Conservation (phyloP, 2,329 filamentous ascomycete species). For the Myriosclerotinia scirpicola region DNA sequence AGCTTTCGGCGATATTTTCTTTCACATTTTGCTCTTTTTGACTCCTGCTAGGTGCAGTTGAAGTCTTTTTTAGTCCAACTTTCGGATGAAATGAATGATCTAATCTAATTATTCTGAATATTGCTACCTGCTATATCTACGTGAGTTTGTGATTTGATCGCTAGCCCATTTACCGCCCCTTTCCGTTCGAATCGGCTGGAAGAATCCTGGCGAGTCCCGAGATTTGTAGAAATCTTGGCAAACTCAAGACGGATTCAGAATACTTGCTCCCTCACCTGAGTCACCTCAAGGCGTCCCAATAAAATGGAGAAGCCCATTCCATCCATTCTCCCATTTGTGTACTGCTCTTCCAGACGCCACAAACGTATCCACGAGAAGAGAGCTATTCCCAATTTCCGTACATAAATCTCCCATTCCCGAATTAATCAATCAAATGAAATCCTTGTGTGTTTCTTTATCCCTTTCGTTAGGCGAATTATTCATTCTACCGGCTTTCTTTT, state of each 20-base stretch:
- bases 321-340: background rate
- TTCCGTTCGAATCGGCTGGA: background rate
- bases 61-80: constrained; percentile 27
- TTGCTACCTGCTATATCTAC: background rate
- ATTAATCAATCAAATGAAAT: no score
- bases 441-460: no score
- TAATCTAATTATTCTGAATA: background rate
- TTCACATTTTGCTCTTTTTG: constrained; percentile 19
- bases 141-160: background rate
- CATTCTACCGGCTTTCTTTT: no score
- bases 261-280: background rate
- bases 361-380: no score
- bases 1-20: background rate
- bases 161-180: background rate
- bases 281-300: background rate
- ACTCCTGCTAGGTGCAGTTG: constrained; percentile 35
- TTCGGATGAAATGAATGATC: background rate
- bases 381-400: no score
- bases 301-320: background rate
- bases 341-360: no score
- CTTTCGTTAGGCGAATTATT: no score
- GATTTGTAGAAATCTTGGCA: background rate
- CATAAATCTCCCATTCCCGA: no score
- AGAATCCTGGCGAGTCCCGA: background rate
- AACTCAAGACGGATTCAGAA: background rate